These are phyloP conservation scores for Cladosporium sp. DNA, from an alignment of 2,329 filamentous ascomycete species.

Conservation along the genomic window DNA sequence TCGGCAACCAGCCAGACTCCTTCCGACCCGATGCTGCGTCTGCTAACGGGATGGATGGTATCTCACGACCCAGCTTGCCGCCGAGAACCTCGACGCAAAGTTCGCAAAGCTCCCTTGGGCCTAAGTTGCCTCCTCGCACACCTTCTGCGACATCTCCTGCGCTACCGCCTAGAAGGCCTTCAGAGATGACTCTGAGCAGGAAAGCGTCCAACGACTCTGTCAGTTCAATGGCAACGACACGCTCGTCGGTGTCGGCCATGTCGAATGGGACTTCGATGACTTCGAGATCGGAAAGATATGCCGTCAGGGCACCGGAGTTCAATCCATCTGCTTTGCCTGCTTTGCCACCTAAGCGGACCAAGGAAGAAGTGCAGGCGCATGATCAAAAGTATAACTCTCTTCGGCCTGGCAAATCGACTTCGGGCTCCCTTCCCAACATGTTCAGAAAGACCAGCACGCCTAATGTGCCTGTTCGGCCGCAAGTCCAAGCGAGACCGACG, in stretches of 20 bases:
- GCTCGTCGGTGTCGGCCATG: conserved; percentile 51
- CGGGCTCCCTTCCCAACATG: conserved; percentile 1
- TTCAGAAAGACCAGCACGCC: conserved; percentile 13
- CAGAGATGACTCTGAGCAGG: conserved; percentile 39
- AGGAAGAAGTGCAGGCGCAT: conserved; percentile 42
- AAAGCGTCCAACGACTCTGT: conserved; percentile 52
- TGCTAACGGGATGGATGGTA: conserved; percentile 28
- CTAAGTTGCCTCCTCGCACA: conserved; percentile 51
- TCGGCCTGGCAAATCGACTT: conserved; percentile 20
- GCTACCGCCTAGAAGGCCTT: conserved; percentile 47
- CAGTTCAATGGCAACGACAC: conserved; percentile 50
- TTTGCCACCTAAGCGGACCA: conserved; percentile 52
- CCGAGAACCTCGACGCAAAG: conserved; percentile 43
- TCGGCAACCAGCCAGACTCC: conserved; percentile 43
- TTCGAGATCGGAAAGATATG: conserved; percentile 28
- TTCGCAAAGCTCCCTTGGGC: conserved; percentile 36
- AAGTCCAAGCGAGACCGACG: conserved; percentile 4
- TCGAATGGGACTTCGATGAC: conserved; percentile 41
- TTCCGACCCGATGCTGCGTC: conserved; percentile 18
- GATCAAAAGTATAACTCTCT: conserved; percentile 26
- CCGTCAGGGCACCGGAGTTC: conserved; percentile 52
- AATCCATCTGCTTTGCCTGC: conserved; percentile 56
- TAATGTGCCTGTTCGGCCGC: conserved; percentile 19
- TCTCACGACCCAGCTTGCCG: conserved; percentile 46
- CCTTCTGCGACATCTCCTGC: conserved; percentile 39